Conservation (phyloP, 2,329 filamentous ascomycete genomes). For the Fusarium palustre region DNA sequence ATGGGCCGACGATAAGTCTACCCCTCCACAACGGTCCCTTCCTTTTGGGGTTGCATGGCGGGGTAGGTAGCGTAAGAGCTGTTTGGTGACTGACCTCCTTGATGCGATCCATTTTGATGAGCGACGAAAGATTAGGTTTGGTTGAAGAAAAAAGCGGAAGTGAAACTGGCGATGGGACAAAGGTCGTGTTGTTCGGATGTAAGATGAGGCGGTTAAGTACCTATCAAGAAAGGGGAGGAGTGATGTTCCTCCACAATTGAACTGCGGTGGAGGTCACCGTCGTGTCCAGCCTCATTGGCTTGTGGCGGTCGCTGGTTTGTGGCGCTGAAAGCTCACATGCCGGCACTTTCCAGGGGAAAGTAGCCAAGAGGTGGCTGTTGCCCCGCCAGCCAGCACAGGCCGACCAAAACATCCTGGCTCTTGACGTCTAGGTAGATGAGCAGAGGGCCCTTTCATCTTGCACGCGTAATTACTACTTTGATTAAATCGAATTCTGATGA, state of each 20-base stretch:
- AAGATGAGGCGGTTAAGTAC: conserved; percentile 50
- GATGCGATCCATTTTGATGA: conserved; percentile 81
- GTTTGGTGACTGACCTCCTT: conserved; percentile 76
- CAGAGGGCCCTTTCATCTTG: conserved; percentile 28
- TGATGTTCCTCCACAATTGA: conserved; percentile 53
- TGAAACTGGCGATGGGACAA: conserved; percentile 46
- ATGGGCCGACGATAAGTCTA: conserved; percentile 42
- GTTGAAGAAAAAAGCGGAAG: conserved; percentile 26
- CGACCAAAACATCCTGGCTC: conserved; percentile 41
- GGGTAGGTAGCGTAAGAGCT: conserved; percentile 47
- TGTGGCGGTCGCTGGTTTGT: conserved; percentile 46
- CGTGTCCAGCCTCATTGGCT: conserved; percentile 47
- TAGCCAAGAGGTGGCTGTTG: conserved; percentile 43
- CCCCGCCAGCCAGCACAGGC: conserved; percentile 45
- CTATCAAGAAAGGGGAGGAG: conserved; percentile 53
- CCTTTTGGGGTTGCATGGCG: conserved; percentile 47
- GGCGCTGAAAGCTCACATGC: conserved; percentile 35
- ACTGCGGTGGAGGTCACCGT: conserved; percentile 42
- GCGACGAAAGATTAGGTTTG: conserved; percentile 19
- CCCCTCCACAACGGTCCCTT: conserved; percentile 48
- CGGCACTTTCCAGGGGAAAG: conserved; percentile 25
- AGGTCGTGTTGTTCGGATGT: conserved; percentile 50
- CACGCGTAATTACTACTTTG: conserved; percentile 37
- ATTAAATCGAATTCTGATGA: conserved; percentile 27
- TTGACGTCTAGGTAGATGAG: conserved; percentile 14